Evolutionary conservation across 176 grass and related monocot species (phyloP).

Genomic region (Ensete ventricosum): DNA sequence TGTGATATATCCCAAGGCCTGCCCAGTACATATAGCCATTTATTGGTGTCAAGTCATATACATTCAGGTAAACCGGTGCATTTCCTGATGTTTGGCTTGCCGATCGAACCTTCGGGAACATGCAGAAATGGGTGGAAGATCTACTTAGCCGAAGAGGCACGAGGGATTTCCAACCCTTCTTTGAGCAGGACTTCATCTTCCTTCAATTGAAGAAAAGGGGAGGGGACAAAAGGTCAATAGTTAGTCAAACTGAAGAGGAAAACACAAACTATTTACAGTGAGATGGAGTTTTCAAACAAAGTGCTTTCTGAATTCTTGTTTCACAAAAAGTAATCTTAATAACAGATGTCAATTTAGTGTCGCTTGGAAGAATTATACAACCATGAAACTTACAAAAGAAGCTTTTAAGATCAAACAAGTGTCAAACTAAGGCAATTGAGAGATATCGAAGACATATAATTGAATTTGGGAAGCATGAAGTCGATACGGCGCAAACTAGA

Average conservation of each 20-base stretch:
- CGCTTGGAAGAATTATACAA: neutral
- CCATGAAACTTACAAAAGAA: too few species aligned
- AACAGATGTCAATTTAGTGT: neutral
- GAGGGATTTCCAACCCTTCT: conserved; percentile 88
- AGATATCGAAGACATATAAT: neutral
- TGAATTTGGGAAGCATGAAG: neutral
- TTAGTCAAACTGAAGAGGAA: too few species aligned
- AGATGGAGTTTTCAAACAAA: neutral
- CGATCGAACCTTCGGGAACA: conserved; percentile 77
- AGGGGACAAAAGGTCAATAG: neutral
- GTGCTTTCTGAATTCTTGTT: neutral
- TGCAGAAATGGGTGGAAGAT: conserved; percentile 57
- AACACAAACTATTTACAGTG: neutral
- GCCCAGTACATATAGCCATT: conserved; percentile 98
- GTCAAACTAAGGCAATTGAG: too few species aligned
- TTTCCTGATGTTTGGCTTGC: conserved; percentile 47
- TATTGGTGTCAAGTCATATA: conserved; percentile 92
- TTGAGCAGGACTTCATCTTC: conserved; percentile 78
- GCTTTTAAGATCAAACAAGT: too few species aligned
- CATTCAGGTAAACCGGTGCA: conserved; percentile 91
- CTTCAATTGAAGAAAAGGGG: conserved; percentile 28
- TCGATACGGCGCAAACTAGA: neutral
- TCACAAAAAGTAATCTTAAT: neutral
- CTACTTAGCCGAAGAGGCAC: conserved; percentile 62
- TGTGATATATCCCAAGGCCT: conserved; percentile 94